Evolutionary conservation across 2,329 filamentous ascomycete species (phyloP).

Genomic region (Arthrobotrys iridis): DNA sequence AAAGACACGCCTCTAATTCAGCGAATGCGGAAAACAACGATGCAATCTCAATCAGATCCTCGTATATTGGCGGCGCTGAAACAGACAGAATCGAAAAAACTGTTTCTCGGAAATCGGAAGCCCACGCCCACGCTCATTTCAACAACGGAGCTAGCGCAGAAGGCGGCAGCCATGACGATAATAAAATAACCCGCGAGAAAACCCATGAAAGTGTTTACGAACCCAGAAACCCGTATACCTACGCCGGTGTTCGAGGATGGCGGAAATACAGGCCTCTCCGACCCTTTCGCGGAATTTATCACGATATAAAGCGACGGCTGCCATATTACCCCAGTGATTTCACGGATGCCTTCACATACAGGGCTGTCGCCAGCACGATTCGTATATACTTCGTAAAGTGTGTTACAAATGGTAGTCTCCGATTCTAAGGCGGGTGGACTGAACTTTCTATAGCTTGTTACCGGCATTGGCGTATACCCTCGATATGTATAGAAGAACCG

Average conservation of each 20-base stretch:
- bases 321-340: conserved; percentile 67
- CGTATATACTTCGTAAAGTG: conserved; percentile 71
- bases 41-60: conserved; percentile 32
- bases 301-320: conserved; percentile 50
- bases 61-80: not conserved
- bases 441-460: conserved; percentile 62
- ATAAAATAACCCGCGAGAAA: conserved; percentile 33
- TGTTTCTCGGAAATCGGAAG: conserved; percentile 15
- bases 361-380: conserved; percentile 67
- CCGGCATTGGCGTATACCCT: conserved; percentile 70
- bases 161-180: not conserved
- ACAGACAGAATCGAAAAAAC: conserved; percentile 23
- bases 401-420: conserved; percentile 23
- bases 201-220: conserved; percentile 46
- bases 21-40: conserved; percentile 19
- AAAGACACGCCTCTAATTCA: conserved; percentile 9
- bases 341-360: conserved; percentile 67
- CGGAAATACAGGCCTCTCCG: conserved; percentile 43
- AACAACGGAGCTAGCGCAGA: not conserved
- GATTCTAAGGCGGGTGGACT: not conserved
- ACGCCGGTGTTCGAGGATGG: conserved; percentile 49
- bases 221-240: conserved; percentile 41
- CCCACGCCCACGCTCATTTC: not conserved
- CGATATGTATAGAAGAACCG: conserved; percentile 69
- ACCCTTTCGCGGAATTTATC: conserved; percentile 48